A percentile compares a stretch with the other conserved stretches of the same genome.
These are phyloP conservation scores for Zygosaccharomyces rouxii DNA, from an alignment of 805 yeast genomes.

Conservation along the genomic window DNA sequence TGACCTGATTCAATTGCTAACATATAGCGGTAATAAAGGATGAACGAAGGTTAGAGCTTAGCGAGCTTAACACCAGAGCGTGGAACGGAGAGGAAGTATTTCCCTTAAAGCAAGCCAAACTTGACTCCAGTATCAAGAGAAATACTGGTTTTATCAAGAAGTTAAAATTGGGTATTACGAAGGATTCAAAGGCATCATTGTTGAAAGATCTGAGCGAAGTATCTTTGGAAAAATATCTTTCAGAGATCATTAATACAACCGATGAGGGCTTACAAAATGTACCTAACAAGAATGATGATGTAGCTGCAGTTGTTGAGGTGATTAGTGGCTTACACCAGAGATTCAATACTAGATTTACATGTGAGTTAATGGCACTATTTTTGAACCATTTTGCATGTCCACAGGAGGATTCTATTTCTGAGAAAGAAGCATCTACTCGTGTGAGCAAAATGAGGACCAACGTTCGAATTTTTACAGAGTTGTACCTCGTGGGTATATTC, in stretches of 20 bases:
- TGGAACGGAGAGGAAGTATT: conserved; percentile 49
- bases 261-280: conserved; percentile 54
- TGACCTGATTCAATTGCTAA: background rate
- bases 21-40: conserved; percentile 12
- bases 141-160: conserved; percentile 77
- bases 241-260: conserved; percentile 61
- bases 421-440: conserved; percentile 44
- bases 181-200: conserved; percentile 46
- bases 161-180: conserved; percentile 51
- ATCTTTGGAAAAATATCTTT: conserved; percentile 67
- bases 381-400: conserved; percentile 40
- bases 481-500: conserved; percentile 54
- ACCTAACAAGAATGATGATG: conserved; percentile 51
- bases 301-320: conserved; percentile 60
- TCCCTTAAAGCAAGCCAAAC: conserved; percentile 31
- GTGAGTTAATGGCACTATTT: conserved; percentile 41
- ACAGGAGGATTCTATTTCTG: conserved; percentile 16
- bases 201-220: conserved; percentile 58
- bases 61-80: conserved; percentile 42
- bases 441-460: conserved; percentile 43
- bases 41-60: conserved; percentile 31
- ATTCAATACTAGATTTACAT: conserved; percentile 52
- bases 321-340: conserved; percentile 74
- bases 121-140: conserved; percentile 76
- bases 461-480: conserved; percentile 52